These are phyloP conservation scores for Boechera retrofracta DNA, from an alignment of 345 rosid genomes.

Conservation along the genomic window DNA sequence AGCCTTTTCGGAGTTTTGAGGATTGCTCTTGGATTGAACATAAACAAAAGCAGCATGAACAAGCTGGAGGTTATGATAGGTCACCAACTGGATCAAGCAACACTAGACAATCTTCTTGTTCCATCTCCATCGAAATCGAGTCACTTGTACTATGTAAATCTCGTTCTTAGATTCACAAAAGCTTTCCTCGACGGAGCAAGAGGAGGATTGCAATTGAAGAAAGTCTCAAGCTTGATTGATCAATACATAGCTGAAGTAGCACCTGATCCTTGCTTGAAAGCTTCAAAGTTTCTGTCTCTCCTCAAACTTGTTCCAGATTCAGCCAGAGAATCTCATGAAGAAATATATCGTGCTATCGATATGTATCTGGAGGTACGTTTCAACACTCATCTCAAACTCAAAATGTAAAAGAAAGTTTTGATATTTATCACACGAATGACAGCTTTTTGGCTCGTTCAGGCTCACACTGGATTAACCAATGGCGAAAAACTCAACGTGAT, in stretches of 20 bases:
- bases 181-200: constrained; percentile 54
- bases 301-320: constrained; percentile 66
- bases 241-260: constrained; percentile 87
- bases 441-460: constrained; percentile 46
- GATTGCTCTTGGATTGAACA: constrained; percentile 52
- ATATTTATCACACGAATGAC: constrained; percentile 10
- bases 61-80: constrained; percentile 90
- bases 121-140: constrained; percentile 67
- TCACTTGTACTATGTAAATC: constrained; percentile 73
- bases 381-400: not conserved
- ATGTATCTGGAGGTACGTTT: constrained; percentile 77
- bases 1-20: constrained; percentile 75
- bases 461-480: constrained; percentile 68
- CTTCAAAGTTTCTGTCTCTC: constrained; percentile 73
- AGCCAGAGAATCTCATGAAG: constrained; percentile 69
- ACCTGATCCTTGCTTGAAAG: constrained; percentile 79
- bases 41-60: constrained; percentile 55
- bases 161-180: constrained; percentile 68
- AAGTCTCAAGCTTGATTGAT: constrained; percentile 77
- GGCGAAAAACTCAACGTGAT: constrained; percentile 73
- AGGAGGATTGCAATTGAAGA: constrained; percentile 52
- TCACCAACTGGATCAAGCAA: constrained; percentile 73
- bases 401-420: not conserved
- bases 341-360: constrained; percentile 72
- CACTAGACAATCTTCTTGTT: constrained; percentile 78